A percentile compares a stretch with the other conserved stretches of the same genome.
phyloP scores from a whole-genome alignment of 2,329 filamentous ascomycete species.

The Hypoxylon rubiginosum region DNA sequence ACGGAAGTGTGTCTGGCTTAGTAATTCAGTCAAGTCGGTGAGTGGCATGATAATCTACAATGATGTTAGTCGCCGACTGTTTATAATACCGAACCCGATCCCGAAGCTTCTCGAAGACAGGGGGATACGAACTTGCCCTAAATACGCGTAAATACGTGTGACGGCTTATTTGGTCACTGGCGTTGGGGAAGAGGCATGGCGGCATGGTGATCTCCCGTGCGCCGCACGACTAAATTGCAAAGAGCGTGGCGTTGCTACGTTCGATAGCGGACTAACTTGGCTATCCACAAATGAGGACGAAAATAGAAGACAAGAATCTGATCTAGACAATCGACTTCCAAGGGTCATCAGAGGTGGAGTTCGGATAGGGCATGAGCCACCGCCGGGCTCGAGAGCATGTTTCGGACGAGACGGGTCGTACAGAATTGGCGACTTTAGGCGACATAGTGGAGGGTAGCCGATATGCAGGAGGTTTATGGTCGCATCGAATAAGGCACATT shows the following conservation, averaged over 20 bases:
- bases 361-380: conserved; percentile 38
- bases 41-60: conserved; percentile 5
- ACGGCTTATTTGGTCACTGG: conserved; percentile 7
- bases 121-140: neutral
- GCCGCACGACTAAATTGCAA: conserved; percentile 13
- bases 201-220: conserved; percentile 14
- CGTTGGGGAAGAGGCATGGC: conserved; percentile 4
- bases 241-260: conserved; percentile 31
- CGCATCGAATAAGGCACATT: conserved; percentile 34
- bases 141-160: neutral
- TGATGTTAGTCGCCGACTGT: conserved; percentile 6
- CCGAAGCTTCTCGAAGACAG: conserved; percentile 10
- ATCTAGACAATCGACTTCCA: conserved; percentile 29
- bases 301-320: conserved; percentile 41
- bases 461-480: conserved; percentile 37
- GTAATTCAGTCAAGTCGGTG: conserved; percentile 4
- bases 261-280: conserved; percentile 19
- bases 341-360: conserved; percentile 27
- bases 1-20: neutral
- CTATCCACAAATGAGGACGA: conserved; percentile 37
- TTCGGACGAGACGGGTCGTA: conserved; percentile 37
- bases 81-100: conserved; percentile 12
- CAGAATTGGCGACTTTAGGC: conserved; percentile 15
- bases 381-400: conserved; percentile 31
- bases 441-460: conserved; percentile 18